These are phyloP conservation scores for Nicotiana attenuata DNA, from an alignment of 257 asterid genomes.

Conservation along the genomic window DNA sequence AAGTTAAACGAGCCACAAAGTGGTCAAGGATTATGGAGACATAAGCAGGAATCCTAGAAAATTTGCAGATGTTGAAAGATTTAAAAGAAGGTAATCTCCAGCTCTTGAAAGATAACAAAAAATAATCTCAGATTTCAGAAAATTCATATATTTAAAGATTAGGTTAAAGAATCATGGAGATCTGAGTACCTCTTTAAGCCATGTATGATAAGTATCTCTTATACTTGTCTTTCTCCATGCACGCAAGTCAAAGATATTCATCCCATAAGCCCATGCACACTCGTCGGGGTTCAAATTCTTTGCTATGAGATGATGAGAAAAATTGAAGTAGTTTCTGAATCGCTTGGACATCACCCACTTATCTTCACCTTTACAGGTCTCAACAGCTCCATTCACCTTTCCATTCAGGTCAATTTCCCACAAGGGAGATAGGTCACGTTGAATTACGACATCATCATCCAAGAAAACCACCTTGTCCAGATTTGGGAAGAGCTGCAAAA, in stretches of 20 bases:
- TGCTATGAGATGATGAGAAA: conserved; percentile 31
- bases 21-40: background rate
- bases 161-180: background rate
- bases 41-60: background rate
- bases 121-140: background rate
- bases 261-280: conserved; percentile 37
- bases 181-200: conserved; percentile 28
- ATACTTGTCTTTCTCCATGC: conserved; percentile 26
- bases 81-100: background rate
- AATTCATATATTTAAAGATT: background rate
- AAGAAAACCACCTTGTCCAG: conserved; percentile 93
- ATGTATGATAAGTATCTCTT: conserved; percentile 26
- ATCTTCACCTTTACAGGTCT: conserved; percentile 32
- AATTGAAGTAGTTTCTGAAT: conserved; percentile 28
- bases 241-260: conserved; percentile 30
- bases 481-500: conserved; percentile 87
- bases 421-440: conserved; percentile 27
- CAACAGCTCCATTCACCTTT: conserved; percentile 34
- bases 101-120: background rate
- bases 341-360: conserved; percentile 26
- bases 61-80: background rate
- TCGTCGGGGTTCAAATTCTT: conserved; percentile 22
- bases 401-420: conserved; percentile 31
- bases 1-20: background rate
- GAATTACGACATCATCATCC: conserved; percentile 90